Percentiles rank a stretch among this genome's conserved stretches.
These are phyloP conservation scores for Candida neerlandica DNA, from an alignment of 1,139 yeast species.

Conservation along the genomic window DNA sequence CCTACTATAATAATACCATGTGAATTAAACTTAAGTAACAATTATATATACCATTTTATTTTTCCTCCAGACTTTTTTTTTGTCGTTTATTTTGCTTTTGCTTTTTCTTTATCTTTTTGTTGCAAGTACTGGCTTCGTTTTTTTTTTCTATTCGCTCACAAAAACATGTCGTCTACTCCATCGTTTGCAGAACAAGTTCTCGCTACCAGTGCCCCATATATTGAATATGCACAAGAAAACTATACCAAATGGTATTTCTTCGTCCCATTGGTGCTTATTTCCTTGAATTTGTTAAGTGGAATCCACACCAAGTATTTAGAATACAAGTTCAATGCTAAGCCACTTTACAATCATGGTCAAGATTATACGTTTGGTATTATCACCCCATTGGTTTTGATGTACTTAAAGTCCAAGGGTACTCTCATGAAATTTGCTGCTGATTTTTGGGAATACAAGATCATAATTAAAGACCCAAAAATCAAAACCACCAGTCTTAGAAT, in stretches of 20 bases:
- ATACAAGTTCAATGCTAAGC: slow-evolving; percentile 24
- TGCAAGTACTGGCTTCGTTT: neutral
- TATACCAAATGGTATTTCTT: slow-evolving; percentile 15
- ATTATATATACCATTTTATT: neutral
- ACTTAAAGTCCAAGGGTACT: slow-evolving; percentile 24
- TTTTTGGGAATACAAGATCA: slow-evolving; percentile 13
- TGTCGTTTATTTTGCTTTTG: neutral
- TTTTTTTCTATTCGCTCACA: neutral
- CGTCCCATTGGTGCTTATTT: slow-evolving; percentile 11
- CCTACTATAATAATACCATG: neutral
- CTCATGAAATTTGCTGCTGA: slow-evolving; percentile 23
- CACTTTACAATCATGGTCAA: slow-evolving; percentile 10
- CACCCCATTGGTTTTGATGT: slow-evolving; percentile 18
- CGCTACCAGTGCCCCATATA: slow-evolving; percentile 2
- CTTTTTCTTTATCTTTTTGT: neutral
- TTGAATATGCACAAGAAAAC: slow-evolving; percentile 4
- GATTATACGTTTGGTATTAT: slow-evolving; percentile 30
- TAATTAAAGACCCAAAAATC: neutral
- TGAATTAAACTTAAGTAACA: neutral
- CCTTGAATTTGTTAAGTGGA: slow-evolving; percentile 9
- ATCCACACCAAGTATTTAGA: slow-evolving; percentile 11
- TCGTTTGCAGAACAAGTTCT: slow-evolving; percentile 4
- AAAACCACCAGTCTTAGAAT: slow-evolving; percentile 38
- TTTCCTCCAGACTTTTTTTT: neutral
- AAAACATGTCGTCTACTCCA: slow-evolving; percentile 1